These are phyloP conservation scores for Aspergillus niger DNA, from an alignment of 2,329 filamentous ascomycete genomes.

Conservation along the genomic window DNA sequence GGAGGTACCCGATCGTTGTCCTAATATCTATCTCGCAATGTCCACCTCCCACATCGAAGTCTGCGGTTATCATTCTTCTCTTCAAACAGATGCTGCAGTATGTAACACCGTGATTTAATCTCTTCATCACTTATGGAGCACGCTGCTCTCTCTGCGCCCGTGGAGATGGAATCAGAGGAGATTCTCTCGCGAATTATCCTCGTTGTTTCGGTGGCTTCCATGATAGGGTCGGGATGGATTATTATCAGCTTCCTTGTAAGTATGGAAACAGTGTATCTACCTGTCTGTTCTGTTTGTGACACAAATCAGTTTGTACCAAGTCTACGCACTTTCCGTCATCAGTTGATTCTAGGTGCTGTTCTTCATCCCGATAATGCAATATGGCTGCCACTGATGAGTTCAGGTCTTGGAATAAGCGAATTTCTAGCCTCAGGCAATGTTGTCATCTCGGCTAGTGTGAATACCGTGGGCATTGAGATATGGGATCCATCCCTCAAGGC, in stretches of 20 bases:
- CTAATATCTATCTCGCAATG: not conserved
- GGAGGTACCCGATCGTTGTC: not conserved
- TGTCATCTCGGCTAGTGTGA: slow-evolving; percentile 4
- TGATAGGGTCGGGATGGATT: slow-evolving; percentile 7
- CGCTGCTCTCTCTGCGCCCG: not conserved
- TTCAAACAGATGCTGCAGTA: not conserved
- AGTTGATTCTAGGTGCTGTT: slow-evolving; percentile 8
- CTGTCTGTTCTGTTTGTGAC: not conserved
- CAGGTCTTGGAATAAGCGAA: slow-evolving; percentile 10
- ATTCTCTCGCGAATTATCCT: not conserved
- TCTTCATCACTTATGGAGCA: not conserved
- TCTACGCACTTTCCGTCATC: slow-evolving; percentile 12
- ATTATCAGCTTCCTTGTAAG: slow-evolving; percentile 9
- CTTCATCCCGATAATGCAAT: not conserved
- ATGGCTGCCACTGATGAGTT: not conserved
- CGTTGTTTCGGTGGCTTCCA: slow-evolving; percentile 2
- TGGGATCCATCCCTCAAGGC: not conserved
- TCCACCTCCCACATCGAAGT: not conserved
- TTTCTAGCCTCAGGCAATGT: slow-evolving; percentile 10
- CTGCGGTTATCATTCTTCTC: not conserved
- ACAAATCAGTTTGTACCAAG: slow-evolving; percentile 5
- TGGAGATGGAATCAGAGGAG: not conserved
- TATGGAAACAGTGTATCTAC: not conserved
- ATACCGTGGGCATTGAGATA: slow-evolving; percentile 3
- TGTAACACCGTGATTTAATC: not conserved